Base-by-base conservation (phyloP, 768 basidiomycete species). In the Leucocoprinus sp. region DNA sequence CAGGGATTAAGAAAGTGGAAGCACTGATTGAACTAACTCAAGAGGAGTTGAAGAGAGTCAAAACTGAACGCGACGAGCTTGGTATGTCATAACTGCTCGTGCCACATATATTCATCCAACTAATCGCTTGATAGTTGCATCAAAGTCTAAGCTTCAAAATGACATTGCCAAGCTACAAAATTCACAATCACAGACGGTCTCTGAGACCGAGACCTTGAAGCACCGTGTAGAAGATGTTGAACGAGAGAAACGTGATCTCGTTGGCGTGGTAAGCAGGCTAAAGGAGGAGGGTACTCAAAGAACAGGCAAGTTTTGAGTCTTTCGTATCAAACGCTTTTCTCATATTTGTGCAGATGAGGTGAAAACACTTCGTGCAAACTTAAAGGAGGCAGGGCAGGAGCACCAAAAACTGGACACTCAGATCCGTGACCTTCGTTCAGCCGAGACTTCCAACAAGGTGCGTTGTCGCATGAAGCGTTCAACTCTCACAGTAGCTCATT, bases 171-270 rank as follows among this genome's bases (percentile, higher is more conserved):
- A 48, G 14, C 24, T 48, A 3, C 31, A 42, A 34, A 48, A 27
- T 14, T 73, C 75, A 8, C 75, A 56, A 28, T 76, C 82, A 0
- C 77, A 83, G 35, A 69, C 77, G 8, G 69, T 78, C 0, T 82
- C 86, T 2, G 84, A 84, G 57, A 60, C 78, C 6, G 80, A 79
- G 27, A 59, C 64, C 5, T 58, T 88, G 28, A 78, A 72, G 52
- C 72, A 64, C 45, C 76, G 78, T 29, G 64, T 84, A 3, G 80
- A 89, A 17, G 85, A 89, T 50, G 74, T 75, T 1, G 90, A 96
- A 52, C 74, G 86, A 43, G 93, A 96, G 69, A 96, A 96, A 64
- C 79, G 91, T 26, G 90, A 93, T 51, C 74, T 96, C 37, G 70
- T 93, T 34, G 78, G 76, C 22, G 84, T 92, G 35, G 78, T 93